Base-by-base conservation (phyloP, 2,329 filamentous ascomycete genomes). In the Aspergillus sp. region DNA sequence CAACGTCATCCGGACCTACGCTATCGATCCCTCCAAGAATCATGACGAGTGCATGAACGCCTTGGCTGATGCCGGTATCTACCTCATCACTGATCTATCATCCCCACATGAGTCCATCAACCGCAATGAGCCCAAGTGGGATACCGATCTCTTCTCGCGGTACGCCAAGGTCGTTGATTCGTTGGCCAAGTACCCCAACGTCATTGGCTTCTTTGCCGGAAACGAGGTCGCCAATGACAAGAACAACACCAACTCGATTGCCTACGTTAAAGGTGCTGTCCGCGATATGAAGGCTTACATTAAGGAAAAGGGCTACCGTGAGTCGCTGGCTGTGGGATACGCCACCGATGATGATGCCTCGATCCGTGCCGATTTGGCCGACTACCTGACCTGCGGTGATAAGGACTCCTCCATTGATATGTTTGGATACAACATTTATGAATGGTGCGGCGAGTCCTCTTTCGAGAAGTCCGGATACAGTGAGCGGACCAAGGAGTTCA, bases 361-460 rank as follows among this genome's bases (percentile, higher is more conserved):
- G 19, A 94, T 95, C 60, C 88, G 93, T 69, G 78, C 78, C 56
- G 77, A 89, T 62, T 82, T 97, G 64, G 88, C 89, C 58, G 75
- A 89, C 66, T 98, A 95, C 80, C 96, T 98, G 76, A 90, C 95
- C 79, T 98, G 93, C 66, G 88, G 90, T 48, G 57, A 63, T 51
- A 70, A 81, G 52, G 73, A 76, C 7, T 71, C 73, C 63, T 70
- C 86, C 52, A 95, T 97, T 57, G 93, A 98, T 73, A 97, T 94
- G 78, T 98, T 90, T 88, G 93, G 93, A 50, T 97, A 97, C 85
- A 98, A 98, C 79, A 95, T 97, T 74, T 98, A 98, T 80, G 95
- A 90, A 46, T 98, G 93, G 93, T 98, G 93, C 69, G 93, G 91
- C 59, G 70, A 90, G 59, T 95, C 88, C 64, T 82, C 76, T 61